Evolutionary conservation across 2,329 filamentous ascomycete genomes (phyloP).

Genomic region (Chaetomium strumarium): DNA sequence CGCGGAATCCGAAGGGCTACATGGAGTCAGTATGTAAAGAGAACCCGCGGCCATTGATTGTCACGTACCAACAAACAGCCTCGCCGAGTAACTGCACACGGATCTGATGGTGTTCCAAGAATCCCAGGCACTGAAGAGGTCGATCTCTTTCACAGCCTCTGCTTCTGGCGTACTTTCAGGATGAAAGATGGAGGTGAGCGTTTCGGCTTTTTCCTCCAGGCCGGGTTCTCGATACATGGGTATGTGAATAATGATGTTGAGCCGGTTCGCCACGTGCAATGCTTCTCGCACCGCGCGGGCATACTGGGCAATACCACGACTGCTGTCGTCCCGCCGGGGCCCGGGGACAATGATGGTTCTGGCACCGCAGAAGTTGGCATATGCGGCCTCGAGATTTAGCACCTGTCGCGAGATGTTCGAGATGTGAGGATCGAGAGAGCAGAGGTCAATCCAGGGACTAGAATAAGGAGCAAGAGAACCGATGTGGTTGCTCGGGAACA

Average conservation of each 20-base stretch:
- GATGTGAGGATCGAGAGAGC: conserved; percentile 74
- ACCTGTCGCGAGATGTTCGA: conserved; percentile 85
- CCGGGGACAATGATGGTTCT: conserved; percentile 77
- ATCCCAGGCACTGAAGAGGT: conserved; percentile 82
- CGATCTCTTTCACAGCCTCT: conserved; percentile 44
- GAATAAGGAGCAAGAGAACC: conserved; percentile 70
- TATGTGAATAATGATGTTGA: conserved; percentile 75
- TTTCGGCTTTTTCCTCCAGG: conserved; percentile 45
- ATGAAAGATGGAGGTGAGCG: conserved; percentile 42
- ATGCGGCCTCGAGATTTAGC: conserved; percentile 83
- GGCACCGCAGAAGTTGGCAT: conserved; percentile 91
- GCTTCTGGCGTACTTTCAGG: conserved; percentile 30
- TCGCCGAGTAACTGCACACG: conserved; percentile 75
- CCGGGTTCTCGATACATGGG: conserved; percentile 74
- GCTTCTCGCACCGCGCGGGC: conserved; percentile 78
- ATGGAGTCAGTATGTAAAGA: background rate
- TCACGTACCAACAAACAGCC: conserved; percentile 75
- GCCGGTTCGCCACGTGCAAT: conserved; percentile 64
- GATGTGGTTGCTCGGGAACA: conserved; percentile 62
- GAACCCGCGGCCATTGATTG: background rate
- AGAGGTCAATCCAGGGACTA: conserved; percentile 91
- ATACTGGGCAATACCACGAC: conserved; percentile 63
- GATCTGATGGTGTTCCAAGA: conserved; percentile 85
- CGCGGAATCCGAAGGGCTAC: conserved; percentile 53
- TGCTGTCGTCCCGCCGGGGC: conserved; percentile 52